phyloP scores from a whole-genome alignment of 345 rosid genomes.

The Syzygium grande region DNA sequence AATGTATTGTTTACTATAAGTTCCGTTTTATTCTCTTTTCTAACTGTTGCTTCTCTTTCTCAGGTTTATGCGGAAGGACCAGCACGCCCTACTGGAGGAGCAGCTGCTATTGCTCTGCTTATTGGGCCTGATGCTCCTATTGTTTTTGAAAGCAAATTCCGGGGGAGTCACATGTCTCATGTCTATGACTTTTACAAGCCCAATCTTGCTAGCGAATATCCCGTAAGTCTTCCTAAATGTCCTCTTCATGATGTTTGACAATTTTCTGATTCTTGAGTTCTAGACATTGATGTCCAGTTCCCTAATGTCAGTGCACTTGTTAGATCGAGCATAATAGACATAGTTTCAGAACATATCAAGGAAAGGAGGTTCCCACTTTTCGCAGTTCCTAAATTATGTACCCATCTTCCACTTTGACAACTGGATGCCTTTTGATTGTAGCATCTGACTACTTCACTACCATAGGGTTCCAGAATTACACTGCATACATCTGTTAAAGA shows the following conservation, averaged over 20 bases:
- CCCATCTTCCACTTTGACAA: not conserved
- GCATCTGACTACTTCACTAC: not conserved
- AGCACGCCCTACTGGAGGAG: slow-evolving; percentile 99
- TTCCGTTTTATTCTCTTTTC: not conserved
- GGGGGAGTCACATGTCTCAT: slow-evolving; percentile 98
- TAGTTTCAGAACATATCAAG: not conserved
- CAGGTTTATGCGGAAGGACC: slow-evolving; percentile 99
- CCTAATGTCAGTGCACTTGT: not conserved
- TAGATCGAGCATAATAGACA: not conserved
- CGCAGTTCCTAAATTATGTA: not conserved
- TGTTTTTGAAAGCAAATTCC: slow-evolving; percentile 82
- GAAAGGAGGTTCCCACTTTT: not conserved
- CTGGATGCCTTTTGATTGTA: not conserved
- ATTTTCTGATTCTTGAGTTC: not conserved
- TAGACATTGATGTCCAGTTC: not conserved
- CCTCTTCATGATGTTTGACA: not conserved
- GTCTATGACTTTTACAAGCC: slow-evolving; percentile 99
- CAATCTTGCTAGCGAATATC: slow-evolving; percentile 98
- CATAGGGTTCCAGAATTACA: not conserved
- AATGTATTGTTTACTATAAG: not conserved
- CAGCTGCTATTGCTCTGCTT: slow-evolving; percentile 91
- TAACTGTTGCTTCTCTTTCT: slow-evolving; percentile 8
- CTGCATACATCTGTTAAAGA: not conserved
- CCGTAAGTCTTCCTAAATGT: slow-evolving; percentile 33
- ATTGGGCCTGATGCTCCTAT: slow-evolving; percentile 97